Evolutionary conservation across 1,139 yeast species (phyloP).

Genomic region (Pichia sp.): DNA sequence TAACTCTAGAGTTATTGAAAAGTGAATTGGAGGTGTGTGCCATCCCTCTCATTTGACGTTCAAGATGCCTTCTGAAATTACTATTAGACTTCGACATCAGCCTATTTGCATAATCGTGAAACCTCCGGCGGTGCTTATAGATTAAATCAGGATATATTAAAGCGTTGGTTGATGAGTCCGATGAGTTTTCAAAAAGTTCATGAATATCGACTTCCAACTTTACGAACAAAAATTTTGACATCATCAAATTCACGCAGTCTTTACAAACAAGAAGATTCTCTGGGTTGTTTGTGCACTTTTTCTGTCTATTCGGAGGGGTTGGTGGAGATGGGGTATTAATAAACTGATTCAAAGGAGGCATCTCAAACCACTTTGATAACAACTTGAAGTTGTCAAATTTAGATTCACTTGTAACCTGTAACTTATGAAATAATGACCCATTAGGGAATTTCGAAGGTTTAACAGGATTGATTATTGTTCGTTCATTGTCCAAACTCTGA

Average conservation of each 20-base stretch:
- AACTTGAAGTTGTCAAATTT: constrained; percentile 19
- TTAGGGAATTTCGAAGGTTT: constrained; percentile 28
- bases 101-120: constrained; percentile 6
- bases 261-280: constrained; percentile 31
- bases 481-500: not conserved
- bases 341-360: constrained; percentile 33
- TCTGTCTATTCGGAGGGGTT: constrained; percentile 29
- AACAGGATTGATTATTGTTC: constrained; percentile 6
- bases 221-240: constrained; percentile 27
- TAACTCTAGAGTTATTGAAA: not conserved
- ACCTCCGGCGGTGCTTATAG: constrained; percentile 16
- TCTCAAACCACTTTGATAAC: constrained; percentile 32
- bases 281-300: constrained; percentile 27
- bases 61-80: constrained; percentile 5
- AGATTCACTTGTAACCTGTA: constrained; percentile 4
- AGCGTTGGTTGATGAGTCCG: constrained; percentile 5
- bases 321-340: constrained; percentile 31
- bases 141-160: constrained; percentile 12
- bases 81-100: constrained; percentile 3
- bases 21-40: not conserved
- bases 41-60: constrained; percentile 2
- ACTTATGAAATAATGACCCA: constrained; percentile 25
- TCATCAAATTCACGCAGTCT: constrained; percentile 23
- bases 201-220: constrained; percentile 28
- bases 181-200: constrained; percentile 12